A percentile compares a stretch with the other conserved stretches of the same genome.
phyloP scores from a whole-genome alignment of 1,139 yeast species.

The Suhomyces bribrorum region DNA sequence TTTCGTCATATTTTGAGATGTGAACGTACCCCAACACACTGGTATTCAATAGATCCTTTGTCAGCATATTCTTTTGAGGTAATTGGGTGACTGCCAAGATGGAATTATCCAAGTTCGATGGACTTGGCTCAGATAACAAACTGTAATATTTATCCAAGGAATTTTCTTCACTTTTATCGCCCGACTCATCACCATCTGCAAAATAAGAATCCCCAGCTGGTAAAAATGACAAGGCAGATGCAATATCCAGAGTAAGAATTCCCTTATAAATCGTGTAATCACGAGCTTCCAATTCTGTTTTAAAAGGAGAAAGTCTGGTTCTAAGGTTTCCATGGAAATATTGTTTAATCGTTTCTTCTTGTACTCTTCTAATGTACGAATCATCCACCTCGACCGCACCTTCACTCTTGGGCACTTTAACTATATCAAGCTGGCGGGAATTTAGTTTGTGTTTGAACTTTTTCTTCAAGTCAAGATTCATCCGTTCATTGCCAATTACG shows the following conservation, averaged over 20 bases:
- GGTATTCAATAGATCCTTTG: conserved; percentile 53
- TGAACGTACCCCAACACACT: conserved; percentile 68
- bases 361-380: conserved; percentile 63
- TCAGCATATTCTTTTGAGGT: conserved; percentile 48
- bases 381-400: conserved; percentile 78
- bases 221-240: conserved; percentile 41
- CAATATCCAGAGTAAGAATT: conserved; percentile 38
- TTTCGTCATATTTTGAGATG: conserved; percentile 58
- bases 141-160: conserved; percentile 37
- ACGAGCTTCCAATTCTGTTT: conserved; percentile 42
- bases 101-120: conserved; percentile 66
- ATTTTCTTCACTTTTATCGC: conserved; percentile 27
- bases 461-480: conserved; percentile 63
- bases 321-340: conserved; percentile 82
- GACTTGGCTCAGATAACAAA: conserved; percentile 41
- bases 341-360: conserved; percentile 76
- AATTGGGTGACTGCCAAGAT: conserved; percentile 74
- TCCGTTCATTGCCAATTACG: conserved; percentile 64
- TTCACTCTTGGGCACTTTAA: conserved; percentile 69
- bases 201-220: conserved; percentile 51
- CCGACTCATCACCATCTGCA: conserved; percentile 25
- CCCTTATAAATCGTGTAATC: conserved; percentile 43
- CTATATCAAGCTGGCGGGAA: conserved; percentile 39
- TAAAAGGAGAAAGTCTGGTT: conserved; percentile 72
- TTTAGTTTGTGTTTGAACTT: conserved; percentile 47